Evolutionary conservation across 768 basidiomycete species (phyloP).

Genomic region (Multifurca ochricompacta): DNA sequence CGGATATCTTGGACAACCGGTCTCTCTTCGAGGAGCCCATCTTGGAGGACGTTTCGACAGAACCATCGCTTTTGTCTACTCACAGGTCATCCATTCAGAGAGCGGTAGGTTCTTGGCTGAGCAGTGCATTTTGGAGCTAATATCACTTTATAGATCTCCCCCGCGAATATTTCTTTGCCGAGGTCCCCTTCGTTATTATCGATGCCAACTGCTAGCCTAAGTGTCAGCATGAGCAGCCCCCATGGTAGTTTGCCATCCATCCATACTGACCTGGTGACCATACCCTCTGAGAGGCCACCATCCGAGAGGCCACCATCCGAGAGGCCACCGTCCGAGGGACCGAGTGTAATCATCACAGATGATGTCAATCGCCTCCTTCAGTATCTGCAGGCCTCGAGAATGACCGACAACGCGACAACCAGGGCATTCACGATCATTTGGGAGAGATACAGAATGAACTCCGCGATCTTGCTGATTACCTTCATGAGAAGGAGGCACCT

Average conservation of each 20-base stretch:
- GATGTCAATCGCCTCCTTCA: slow-evolving; percentile 45
- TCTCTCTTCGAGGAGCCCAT: slow-evolving; percentile 23
- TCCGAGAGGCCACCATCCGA: background rate
- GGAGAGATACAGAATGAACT: slow-evolving; percentile 64
- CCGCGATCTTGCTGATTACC: slow-evolving; percentile 39
- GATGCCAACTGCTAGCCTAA: slow-evolving; percentile 35
- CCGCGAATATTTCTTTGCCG: slow-evolving; percentile 28
- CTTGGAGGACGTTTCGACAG: slow-evolving; percentile 39
- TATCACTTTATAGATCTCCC: slow-evolving; percentile 25
- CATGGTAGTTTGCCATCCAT: slow-evolving; percentile 42
- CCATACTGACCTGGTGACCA: slow-evolving; percentile 37
- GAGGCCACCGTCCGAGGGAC: slow-evolving; percentile 19
- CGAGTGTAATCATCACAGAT: slow-evolving; percentile 41
- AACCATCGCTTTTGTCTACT: slow-evolving; percentile 51
- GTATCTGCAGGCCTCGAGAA: slow-evolving; percentile 59
- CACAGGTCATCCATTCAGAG: slow-evolving; percentile 21
- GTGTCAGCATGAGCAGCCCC: slow-evolving; percentile 46
- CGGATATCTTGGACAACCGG: slow-evolving; percentile 26
- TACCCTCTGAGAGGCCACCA: slow-evolving; percentile 28
- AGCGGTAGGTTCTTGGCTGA: slow-evolving; percentile 25
- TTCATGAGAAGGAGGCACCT: slow-evolving; percentile 19
- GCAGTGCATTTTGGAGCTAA: slow-evolving; percentile 4
- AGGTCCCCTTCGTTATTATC: slow-evolving; percentile 30
- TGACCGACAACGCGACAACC: slow-evolving; percentile 52
- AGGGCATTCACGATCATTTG: slow-evolving; percentile 59